Base-by-base conservation (phyloP, 2,329 filamentous ascomycete species). In the Microsporum canis region DNA sequence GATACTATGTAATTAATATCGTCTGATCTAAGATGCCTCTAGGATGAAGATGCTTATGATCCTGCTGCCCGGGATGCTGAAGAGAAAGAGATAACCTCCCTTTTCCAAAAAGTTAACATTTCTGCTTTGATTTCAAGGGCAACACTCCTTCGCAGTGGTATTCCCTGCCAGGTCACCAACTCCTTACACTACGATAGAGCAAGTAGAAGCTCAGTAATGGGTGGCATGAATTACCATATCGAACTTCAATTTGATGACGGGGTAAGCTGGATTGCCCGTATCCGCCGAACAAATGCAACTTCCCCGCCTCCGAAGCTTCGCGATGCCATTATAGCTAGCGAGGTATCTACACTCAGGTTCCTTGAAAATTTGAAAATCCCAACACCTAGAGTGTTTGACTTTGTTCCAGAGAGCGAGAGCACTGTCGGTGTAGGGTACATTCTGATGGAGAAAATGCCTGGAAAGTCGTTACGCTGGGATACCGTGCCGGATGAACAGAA, bases 161-260 rank as follows among this genome's bases (percentile, higher is more conserved):
- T 75, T 8, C 58, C 65, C 23, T 78, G 74, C 60, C 70, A 68
- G n/a, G 70, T 29, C 68, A 31, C 27, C 23, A 61, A 55, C 57
- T 61, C 57, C 1, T 23, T 76, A 38, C 64, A 68, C n/a, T 75
- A 77, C 68, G 69, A 76, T 60, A 67, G 65, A 65, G 64, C 64
- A 2, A 72, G 63, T 27, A 69, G 67, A 55, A 71, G 65, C 41
- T 72, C 73, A 4, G 70, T 77, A 0, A 79, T 79, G 73, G 76
- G 75, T 1, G 74, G 75, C 2, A 76, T 75, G 72, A 78, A 79
- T 63, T 79, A 75, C 64, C 75, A 79, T 62, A 64, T 76, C 45
- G 71, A 76, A 41, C 65, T 79, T 57, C 61, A 57, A 5, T 80
- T 80, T 62, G 70, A 76, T 3, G 77, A 79, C 64, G 74, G 74